Evolutionary conservation across 1,139 yeast species (phyloP).

Genomic region (Debaryomyces coudertii): DNA sequence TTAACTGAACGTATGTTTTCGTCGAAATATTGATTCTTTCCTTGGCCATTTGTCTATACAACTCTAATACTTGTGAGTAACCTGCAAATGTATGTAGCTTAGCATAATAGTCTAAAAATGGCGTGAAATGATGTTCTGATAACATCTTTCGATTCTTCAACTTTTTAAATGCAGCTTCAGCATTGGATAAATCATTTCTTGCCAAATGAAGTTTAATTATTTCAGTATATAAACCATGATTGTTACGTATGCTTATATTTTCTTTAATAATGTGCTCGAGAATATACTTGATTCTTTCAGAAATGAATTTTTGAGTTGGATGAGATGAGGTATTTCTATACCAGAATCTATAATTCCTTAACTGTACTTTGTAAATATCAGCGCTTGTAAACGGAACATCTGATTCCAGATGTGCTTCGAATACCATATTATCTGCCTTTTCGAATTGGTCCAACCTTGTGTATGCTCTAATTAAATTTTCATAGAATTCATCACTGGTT

Average conservation of each 20-base stretch:
- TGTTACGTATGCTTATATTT: conserved; percentile 12
- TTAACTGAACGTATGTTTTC: conserved; percentile 41
- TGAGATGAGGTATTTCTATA: conserved; percentile 12
- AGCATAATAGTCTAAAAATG: conserved; percentile 32
- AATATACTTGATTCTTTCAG: conserved; percentile 13
- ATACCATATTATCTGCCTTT: conserved; percentile 34
- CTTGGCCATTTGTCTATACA: conserved; percentile 46
- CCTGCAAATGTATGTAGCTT: conserved; percentile 28
- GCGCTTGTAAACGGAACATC: conserved; percentile 35
- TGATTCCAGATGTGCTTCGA: conserved; percentile 34
- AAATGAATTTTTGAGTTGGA: conserved; percentile 13
- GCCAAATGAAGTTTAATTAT: conserved; percentile 26
- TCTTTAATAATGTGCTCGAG: conserved; percentile 11
- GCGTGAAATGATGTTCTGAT: conserved; percentile 32
- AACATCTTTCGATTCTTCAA: conserved; percentile 21
- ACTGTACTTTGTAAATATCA: conserved; percentile 32
- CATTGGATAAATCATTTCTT: conserved; percentile 21
- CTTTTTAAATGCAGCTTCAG: conserved; percentile 18
- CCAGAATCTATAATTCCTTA: conserved; percentile 40
- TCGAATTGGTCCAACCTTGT: conserved; percentile 35
- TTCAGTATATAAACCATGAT: conserved; percentile 28
- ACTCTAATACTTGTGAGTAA: conserved; percentile 31
- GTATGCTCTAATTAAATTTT: conserved; percentile 30
- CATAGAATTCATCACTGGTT: conserved; percentile 20
- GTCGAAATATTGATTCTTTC: conserved; percentile 35